These are phyloP conservation scores for Mollisiaceae sp. DNA, from an alignment of 2,329 filamentous ascomycete species.

Conservation along the genomic window DNA sequence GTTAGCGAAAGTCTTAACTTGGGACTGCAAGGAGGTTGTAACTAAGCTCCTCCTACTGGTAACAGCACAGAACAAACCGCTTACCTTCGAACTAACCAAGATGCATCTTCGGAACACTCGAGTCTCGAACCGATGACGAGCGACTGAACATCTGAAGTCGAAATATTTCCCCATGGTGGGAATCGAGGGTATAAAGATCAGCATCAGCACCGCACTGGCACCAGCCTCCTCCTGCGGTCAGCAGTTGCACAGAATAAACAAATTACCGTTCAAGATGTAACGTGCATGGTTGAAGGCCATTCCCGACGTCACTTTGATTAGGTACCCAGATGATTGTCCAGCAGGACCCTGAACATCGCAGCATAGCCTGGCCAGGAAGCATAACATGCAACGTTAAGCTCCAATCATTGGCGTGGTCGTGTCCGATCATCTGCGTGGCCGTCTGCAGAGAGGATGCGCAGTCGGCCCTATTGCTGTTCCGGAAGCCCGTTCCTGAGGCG, in stretches of 20 bases:
- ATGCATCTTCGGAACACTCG: no score
- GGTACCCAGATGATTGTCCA: conserved; percentile 9
- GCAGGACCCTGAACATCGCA: background rate
- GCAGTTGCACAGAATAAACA: conserved; percentile 13
- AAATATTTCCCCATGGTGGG: conserved; percentile 1
- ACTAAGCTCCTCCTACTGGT: no score
- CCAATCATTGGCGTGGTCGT: background rate
- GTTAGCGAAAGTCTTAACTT: no score
- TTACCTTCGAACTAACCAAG: no score
- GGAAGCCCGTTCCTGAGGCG: background rate
- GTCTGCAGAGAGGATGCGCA: background rate
- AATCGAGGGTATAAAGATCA: conserved; percentile 9
- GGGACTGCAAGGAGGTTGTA: no score
- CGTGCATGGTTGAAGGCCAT: conserved; percentile 3
- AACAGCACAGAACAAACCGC: no score
- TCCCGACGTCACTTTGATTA: conserved; percentile 15
- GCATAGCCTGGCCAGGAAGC: background rate
- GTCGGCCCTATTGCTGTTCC: conserved; percentile 6
- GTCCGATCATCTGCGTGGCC: background rate
- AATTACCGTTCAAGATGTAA: conserved; percentile 12
- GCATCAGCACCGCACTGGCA: background rate
- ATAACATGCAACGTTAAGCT: conserved; percentile 6
- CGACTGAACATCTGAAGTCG: background rate
- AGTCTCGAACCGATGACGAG: no score
- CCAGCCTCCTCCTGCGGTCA: conserved; percentile 7